Percentiles rank a stretch among this genome's conserved stretches.
These are phyloP conservation scores for Senna siamea DNA, from an alignment of 306 rosid genomes.

Conservation along the genomic window DNA sequence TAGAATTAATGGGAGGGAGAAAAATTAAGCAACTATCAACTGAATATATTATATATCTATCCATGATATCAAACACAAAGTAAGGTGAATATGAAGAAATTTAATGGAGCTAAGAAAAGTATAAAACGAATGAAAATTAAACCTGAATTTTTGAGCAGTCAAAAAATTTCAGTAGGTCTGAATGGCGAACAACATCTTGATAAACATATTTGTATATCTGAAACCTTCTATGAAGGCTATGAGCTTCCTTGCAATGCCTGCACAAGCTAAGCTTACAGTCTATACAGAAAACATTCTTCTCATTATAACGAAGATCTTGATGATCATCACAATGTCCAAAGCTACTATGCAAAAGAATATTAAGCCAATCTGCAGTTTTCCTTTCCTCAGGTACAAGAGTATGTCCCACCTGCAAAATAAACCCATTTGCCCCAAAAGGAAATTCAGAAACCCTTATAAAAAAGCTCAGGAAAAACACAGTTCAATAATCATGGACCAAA, in stretches of 20 bases:
- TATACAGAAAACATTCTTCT: conserved; percentile 79
- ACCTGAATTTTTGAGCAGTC: conserved; percentile 96
- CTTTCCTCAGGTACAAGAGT: conserved; percentile 45
- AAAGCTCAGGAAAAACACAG: conserved; percentile 13
- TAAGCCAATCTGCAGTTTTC: conserved; percentile 66
- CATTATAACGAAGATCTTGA: conserved; percentile 63
- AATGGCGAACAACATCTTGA: conserved; percentile 81
- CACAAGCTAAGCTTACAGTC: conserved; percentile 74
- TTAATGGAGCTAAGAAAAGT: not conserved
- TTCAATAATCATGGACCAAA: conserved; percentile 38
- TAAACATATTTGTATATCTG: conserved; percentile 89
- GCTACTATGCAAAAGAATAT: conserved; percentile 57
- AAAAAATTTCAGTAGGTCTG: conserved; percentile 71
- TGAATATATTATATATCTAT: too few relatives aligned
- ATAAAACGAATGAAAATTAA: not conserved
- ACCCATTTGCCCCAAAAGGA: conserved; percentile 27
- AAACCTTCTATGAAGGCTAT: conserved; percentile 68
- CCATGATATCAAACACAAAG: not conserved
- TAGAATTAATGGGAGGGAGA: not conserved
- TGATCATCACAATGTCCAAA: conserved; percentile 80
- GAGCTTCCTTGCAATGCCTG: conserved; percentile 74
- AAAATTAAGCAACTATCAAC: too few relatives aligned
- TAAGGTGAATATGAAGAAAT: conserved; percentile 7
- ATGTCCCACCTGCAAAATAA: conserved; percentile 60
- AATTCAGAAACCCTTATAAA: conserved; percentile 29